A percentile compares a stretch with the other conserved stretches of the same genome.
phyloP scores from a whole-genome alignment of 148 eudicot genomes.

The Oxyria digyna region DNA sequence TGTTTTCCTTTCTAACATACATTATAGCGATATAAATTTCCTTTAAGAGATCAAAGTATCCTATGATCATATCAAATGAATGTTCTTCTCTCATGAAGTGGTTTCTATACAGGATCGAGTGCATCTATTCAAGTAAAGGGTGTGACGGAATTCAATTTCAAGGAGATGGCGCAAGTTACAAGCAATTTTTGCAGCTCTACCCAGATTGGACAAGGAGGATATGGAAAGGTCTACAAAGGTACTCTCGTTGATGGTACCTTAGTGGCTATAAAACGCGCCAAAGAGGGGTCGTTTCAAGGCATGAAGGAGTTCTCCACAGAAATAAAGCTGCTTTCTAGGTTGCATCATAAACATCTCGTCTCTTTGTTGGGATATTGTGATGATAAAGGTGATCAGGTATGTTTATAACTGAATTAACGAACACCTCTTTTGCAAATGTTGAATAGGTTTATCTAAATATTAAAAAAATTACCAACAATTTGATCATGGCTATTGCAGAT shows the following conservation, averaged over 20 bases:
- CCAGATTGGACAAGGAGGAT: slow-evolving; percentile 74
- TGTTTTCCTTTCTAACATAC: no score
- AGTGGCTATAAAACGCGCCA: slow-evolving; percentile 78
- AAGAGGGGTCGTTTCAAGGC: slow-evolving; percentile 75
- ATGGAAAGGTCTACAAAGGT: no score
- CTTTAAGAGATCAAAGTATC: neutral
- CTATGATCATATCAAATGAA: neutral
- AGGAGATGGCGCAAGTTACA: slow-evolving; percentile 52
- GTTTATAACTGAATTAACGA: neutral
- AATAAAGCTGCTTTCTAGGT: slow-evolving; percentile 63
- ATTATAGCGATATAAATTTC: no score
- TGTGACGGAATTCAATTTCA: slow-evolving; percentile 37
- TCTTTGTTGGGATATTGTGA: slow-evolving; percentile 64
- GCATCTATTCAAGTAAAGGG: slow-evolving; percentile 39
- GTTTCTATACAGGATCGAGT: neutral
- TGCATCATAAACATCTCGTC: no score
- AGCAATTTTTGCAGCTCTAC: slow-evolving; percentile 29
- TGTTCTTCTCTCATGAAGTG: neutral
- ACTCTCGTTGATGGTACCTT: slow-evolving; percentile 41
- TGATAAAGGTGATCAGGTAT: slow-evolving; percentile 82
- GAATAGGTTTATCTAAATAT: no score
- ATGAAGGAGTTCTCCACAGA: slow-evolving; percentile 63
- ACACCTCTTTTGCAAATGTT: neutral
- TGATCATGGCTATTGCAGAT: slow-evolving; percentile 26
- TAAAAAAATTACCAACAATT: neutral